Percentiles rank a stretch among this genome's conserved stretches.
These are phyloP conservation scores for Clavispora asparagi DNA, from an alignment of 805 yeast species.

Conservation along the genomic window DNA sequence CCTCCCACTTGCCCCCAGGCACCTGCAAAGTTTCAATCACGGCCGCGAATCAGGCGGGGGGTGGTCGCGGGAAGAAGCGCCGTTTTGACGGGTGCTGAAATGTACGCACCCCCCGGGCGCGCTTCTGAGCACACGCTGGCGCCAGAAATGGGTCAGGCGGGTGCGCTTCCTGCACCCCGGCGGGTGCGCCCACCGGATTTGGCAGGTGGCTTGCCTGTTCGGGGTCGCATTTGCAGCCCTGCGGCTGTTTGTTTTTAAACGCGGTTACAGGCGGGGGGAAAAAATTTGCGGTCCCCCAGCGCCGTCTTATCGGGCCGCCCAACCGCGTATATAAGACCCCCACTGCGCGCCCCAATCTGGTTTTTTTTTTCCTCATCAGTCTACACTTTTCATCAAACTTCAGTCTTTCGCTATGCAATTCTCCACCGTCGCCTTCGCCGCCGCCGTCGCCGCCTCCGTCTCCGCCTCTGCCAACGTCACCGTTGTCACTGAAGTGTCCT, in stretches of 20 bases:
- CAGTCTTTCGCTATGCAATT: slow-evolving; percentile 36
- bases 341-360: neutral
- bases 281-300: neutral
- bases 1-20: too few relatives aligned
- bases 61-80: neutral
- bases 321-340: neutral
- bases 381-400: slow-evolving; percentile 2
- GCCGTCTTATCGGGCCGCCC: neutral
- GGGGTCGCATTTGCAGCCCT: neutral
- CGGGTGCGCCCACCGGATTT: neutral
- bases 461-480: slow-evolving; percentile 28
- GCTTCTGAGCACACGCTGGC: neutral
- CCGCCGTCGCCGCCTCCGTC: slow-evolving; percentile 35
- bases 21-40: too few relatives aligned
- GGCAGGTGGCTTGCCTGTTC: neutral
- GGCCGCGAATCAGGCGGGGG: too few relatives aligned
- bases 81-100: neutral
- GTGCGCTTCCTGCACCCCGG: neutral
- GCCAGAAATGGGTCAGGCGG: neutral
- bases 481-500: slow-evolving; percentile 14
- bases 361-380: neutral
- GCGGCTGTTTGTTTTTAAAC: neutral
- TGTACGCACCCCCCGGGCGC: neutral
- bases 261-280: neutral
- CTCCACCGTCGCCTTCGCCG: slow-evolving; percentile 37